These are phyloP conservation scores for Echinosophora koreensis DNA, from an alignment of 306 rosid species.

Conservation along the genomic window DNA sequence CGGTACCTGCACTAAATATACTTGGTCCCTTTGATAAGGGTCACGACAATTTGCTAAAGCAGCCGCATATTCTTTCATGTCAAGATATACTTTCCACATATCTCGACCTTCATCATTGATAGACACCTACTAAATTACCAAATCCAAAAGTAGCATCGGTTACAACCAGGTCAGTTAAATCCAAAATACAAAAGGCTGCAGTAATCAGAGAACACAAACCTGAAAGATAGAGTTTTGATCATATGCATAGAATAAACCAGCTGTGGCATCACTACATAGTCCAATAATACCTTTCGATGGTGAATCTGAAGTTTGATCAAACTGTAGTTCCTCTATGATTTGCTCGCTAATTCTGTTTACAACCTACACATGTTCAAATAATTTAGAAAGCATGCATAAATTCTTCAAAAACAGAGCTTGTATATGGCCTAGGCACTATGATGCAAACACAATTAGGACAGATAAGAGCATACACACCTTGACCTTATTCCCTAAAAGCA, in stretches of 20 bases:
- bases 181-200: constrained; percentile 38
- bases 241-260: constrained; percentile 95
- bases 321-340: constrained; percentile 94
- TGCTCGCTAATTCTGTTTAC: constrained; percentile 96
- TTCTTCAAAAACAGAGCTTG: constrained; percentile 18
- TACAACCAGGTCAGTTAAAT: constrained; percentile 40
- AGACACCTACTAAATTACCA: constrained; percentile 75
- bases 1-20: constrained; percentile 82
- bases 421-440: constrained; percentile 22
- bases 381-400: constrained; percentile 44
- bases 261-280: constrained; percentile 95
- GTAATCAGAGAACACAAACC: constrained; percentile 61
- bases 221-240: constrained; percentile 95
- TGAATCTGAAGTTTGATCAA: constrained; percentile 88
- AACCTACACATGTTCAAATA: constrained; percentile 63
- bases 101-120: constrained; percentile 93
- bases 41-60: constrained; percentile 93
- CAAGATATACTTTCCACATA: constrained; percentile 98
- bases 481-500: constrained; percentile 91
- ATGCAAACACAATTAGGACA: constrained; percentile 30
- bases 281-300: constrained; percentile 90
- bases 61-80: constrained; percentile 94
- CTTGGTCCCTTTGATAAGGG: constrained; percentile 95
- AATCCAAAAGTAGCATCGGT: constrained; percentile 44
- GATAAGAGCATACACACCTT: constrained; percentile 64